Evolutionary conservation across 2,329 filamentous ascomycete genomes (phyloP), one percentile per base, ranked within the genome.

Genomic region (Ascochyta lentis): DNA sequence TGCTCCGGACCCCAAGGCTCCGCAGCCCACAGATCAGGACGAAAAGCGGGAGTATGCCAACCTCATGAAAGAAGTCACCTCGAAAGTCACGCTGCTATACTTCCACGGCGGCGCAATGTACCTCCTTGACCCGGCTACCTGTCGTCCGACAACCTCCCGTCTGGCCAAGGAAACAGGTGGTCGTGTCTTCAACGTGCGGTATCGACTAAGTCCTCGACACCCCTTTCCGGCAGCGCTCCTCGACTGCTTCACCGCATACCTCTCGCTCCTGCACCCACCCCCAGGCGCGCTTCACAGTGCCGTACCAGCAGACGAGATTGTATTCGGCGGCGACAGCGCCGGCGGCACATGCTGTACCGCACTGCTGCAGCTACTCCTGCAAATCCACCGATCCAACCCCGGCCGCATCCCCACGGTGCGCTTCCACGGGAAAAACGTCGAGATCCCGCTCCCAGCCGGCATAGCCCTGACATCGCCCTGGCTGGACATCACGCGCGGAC

Each of bases 31-130:
- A 0, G 55, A 42, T 1, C 78, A 89, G 27, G 80, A 83, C 3
- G 88, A 92, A 69, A 76, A 78, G 51, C 82, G 87, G 51, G 88
- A 87, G 69, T 94, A 89, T 67, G 76, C 76, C 43, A 81, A 82
- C 51, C 76, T 94, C 76, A 88, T 90, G 84, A 81, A 81, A 54
- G 90, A 92, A 68, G 84, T 84, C 54, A 84, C 74, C n/a, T 82
- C 79, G 45, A 82, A 84, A 3, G 81, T 83, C 1, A 92, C 89
- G 0, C 73, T 92, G 0, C 77, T 93, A 19, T 92, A 91, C 73
- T 84, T 93, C 65, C 89, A 93, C 72, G 89, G 90, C 58, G 91
- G 90, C 49, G 90, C 87, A 4, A 90, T 89, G 76, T 92, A 80
- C 61, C 81, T 92, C 26, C 82, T 89, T 66, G 90, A 93, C 65